phyloP scores from a whole-genome alignment of 2,329 filamentous ascomycete genomes.

The Zymoseptoria brevis region DNA sequence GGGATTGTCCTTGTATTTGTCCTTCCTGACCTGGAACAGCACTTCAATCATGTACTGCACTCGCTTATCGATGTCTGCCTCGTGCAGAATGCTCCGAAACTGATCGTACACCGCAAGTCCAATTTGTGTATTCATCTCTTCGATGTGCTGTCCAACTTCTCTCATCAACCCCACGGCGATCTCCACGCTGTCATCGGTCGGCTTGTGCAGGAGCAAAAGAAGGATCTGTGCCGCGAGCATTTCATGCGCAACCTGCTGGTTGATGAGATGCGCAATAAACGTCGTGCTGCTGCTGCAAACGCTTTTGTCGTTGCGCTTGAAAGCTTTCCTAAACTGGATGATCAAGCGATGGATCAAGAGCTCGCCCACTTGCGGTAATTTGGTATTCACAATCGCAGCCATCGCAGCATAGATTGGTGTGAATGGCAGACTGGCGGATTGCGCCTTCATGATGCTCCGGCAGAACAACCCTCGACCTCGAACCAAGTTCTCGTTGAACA shows the following conservation, averaged over 20 bases:
- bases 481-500: conserved; percentile 90
- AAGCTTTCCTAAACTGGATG: conserved; percentile 89
- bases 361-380: conserved; percentile 89
- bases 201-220: conserved; percentile 84
- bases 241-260: conserved; percentile 92
- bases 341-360: conserved; percentile 77
- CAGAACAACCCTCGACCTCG: conserved; percentile 89
- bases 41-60: conserved; percentile 99
- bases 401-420: conserved; percentile 95
- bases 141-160: conserved; percentile 87
- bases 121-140: conserved; percentile 89
- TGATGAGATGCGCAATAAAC: conserved; percentile 90
- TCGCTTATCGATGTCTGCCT: conserved; percentile 93
- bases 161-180: conserved; percentile 90
- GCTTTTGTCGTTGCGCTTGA: conserved; percentile 92
- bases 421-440: conserved; percentile 90
- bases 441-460: conserved; percentile 95
- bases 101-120: conserved; percentile 89
- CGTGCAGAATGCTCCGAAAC: conserved; percentile 89
- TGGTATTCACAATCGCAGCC: conserved; percentile 94
- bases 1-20: conserved; percentile 92
- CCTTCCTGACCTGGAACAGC: conserved; percentile 90
- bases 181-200: conserved; percentile 94
- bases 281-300: conserved; percentile 89
- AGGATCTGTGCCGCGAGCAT: conserved; percentile 89